Conservation (phyloP, 495 filamentous ascomycete genomes). For the Rostrohypoxylon terebratum region DNA sequence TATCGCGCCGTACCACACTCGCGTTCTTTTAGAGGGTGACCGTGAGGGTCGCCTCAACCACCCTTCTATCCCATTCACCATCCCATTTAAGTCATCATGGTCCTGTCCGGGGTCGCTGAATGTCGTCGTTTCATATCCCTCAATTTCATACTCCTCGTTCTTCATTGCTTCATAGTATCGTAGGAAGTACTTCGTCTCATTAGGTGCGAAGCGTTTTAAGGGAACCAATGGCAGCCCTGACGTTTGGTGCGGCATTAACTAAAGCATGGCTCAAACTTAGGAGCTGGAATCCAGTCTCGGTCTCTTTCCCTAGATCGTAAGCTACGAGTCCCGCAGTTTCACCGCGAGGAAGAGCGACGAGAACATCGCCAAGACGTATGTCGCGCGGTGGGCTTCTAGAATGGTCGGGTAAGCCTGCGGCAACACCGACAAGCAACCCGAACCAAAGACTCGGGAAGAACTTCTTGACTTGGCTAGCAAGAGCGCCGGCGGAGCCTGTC, state of each 20-base stretch:
- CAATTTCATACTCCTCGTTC: background rate
- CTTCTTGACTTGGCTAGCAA: background rate
- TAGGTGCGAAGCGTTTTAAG: background rate
- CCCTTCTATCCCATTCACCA: background rate
- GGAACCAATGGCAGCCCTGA: background rate
- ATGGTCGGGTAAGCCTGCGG: background rate
- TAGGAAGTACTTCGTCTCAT: background rate
- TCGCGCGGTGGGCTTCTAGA: background rate
- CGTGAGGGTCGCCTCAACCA: background rate
- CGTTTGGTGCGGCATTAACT: background rate
- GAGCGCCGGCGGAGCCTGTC: background rate
- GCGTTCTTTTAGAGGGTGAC: background rate
- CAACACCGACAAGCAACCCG: background rate
- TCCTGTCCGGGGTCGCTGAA: background rate
- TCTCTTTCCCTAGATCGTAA: background rate
- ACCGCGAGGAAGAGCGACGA: background rate
- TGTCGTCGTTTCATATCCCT: background rate
- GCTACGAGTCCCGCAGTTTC: background rate
- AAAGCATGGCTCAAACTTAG: background rate
- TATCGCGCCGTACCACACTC: background rate
- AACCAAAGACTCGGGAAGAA: slow-evolving; percentile 1
- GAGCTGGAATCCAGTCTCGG: background rate
- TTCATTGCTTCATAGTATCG: background rate
- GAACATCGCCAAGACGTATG: background rate
- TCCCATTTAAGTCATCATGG: background rate